Evolutionary conservation across 2,329 filamentous ascomycete genomes (phyloP).

Genomic region (Ophiocordyceps camponoti-saundersi): DNA sequence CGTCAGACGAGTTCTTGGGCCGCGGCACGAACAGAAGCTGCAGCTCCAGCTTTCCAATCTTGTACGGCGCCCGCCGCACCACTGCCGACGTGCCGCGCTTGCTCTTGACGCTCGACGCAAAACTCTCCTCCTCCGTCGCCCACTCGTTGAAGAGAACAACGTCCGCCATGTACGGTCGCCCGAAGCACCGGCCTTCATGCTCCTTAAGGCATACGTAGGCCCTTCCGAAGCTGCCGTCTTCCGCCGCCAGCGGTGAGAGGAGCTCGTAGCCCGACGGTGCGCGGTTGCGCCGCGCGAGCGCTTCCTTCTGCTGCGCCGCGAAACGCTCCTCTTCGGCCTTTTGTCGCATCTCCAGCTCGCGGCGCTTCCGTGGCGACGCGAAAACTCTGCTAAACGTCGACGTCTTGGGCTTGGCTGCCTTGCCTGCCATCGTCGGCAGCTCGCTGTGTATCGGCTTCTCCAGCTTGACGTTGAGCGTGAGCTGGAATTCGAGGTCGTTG

Average conservation of each 20-base stretch:
- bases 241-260: slow-evolving; percentile 68
- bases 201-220: slow-evolving; percentile 90
- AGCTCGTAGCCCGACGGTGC: slow-evolving; percentile 71
- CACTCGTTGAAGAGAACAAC: slow-evolving; percentile 97
- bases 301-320: slow-evolving; percentile 45
- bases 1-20: slow-evolving; percentile 70
- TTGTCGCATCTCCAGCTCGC: slow-evolving; percentile 75
- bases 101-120: slow-evolving; percentile 80
- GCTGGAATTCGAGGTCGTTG: slow-evolving; percentile 95
- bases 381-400: slow-evolving; percentile 87
- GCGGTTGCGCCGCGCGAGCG: slow-evolving; percentile 41
- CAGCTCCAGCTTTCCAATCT: slow-evolving; percentile 83
- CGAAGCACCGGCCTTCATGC: slow-evolving; percentile 76
- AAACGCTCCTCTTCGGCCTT: slow-evolving; percentile 67
- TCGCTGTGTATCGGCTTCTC: slow-evolving; percentile 55
- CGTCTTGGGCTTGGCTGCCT: slow-evolving; percentile 53
- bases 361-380: slow-evolving; percentile 89
- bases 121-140: slow-evolving; percentile 70
- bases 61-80: slow-evolving; percentile 81
- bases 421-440: slow-evolving; percentile 39
- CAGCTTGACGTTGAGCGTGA: slow-evolving; percentile 90
- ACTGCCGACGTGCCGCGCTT: slow-evolving; percentile 61
- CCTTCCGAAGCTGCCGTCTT: slow-evolving; percentile 86
- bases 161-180: slow-evolving; percentile 73
- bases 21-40: slow-evolving; percentile 91